A percentile compares a stretch with the other conserved stretches of the same genome.
Conservation (phyloP, 768 basidiomycete genomes). For the Coprinopsis marcescibilis region DNA sequence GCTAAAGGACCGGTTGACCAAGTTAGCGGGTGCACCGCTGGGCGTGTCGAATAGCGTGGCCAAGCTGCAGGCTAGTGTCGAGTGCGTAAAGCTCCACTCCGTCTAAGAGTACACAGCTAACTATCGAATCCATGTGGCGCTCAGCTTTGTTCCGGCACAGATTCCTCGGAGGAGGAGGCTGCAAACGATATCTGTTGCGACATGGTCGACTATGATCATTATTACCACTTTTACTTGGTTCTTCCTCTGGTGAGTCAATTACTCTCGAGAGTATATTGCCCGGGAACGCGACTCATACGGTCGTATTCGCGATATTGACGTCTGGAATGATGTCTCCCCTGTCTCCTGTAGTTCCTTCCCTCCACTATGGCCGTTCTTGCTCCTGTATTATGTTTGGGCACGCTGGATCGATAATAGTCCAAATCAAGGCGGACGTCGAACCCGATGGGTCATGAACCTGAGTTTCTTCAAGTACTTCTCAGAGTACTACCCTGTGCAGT, state of each 20-base stretch:
- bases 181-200: constrained; percentile 84
- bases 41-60: constrained; percentile 46
- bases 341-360: constrained; percentile 67
- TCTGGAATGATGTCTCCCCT: constrained; percentile 1
- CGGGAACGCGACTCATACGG: too few species aligned
- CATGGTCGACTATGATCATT: constrained; percentile 82
- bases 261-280: too few species aligned
- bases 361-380: constrained; percentile 79
- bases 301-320: too few species aligned
- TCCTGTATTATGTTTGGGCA: constrained; percentile 76
- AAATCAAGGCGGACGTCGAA: constrained; percentile 63
- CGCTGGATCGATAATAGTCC: constrained; percentile 71
- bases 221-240: constrained; percentile 64
- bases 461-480: constrained; percentile 88
- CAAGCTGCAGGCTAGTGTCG: constrained; percentile 65
- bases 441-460: constrained; percentile 65
- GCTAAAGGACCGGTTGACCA: constrained; percentile 57
- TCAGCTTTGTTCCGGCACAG: constrained; percentile 78
- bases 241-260: constrained; percentile 75
- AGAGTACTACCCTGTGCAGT: constrained; percentile 88
- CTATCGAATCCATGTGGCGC: neutral
- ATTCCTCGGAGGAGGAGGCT: constrained; percentile 82
- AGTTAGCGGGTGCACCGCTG: constrained; percentile 51
- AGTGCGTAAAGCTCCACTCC: constrained; percentile 44
- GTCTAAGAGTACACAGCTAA: neutral